phyloP scores from a whole-genome alignment of 176 grass and related monocot genomes.

The Carex littledalei region DNA sequence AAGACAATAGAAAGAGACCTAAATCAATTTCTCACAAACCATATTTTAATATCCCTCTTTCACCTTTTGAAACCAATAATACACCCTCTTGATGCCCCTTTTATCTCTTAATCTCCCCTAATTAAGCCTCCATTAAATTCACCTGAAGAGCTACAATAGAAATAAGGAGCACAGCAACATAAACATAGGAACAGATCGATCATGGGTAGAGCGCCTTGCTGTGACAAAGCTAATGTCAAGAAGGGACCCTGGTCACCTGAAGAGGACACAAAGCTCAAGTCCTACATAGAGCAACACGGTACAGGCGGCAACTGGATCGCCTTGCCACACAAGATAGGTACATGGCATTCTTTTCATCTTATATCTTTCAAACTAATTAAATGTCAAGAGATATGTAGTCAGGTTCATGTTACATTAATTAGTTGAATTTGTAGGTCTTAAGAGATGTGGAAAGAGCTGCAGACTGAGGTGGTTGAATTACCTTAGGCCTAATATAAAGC shows the following conservation, averaged over 20 bases:
- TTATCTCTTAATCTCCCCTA: slow-evolving; percentile 42
- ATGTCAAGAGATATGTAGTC: not conserved
- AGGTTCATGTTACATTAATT: not conserved
- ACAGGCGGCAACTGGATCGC: slow-evolving; percentile 95
- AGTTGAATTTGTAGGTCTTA: slow-evolving; percentile 48
- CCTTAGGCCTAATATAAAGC: slow-evolving; percentile 87
- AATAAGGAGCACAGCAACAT: not conserved
- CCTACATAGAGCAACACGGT: slow-evolving; percentile 90
- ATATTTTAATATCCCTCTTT: slow-evolving; percentile 28
- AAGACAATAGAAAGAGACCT: slow-evolving; percentile 84
- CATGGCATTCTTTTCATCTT: not conserved
- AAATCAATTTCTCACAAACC: slow-evolving; percentile 55
- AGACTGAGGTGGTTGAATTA: slow-evolving; percentile 96
- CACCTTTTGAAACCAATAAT: slow-evolving; percentile 67
- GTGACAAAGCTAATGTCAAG: slow-evolving; percentile 91
- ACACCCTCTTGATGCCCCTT: slow-evolving; percentile 33
- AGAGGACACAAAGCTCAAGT: slow-evolving; percentile 86
- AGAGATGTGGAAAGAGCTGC: slow-evolving; percentile 95
- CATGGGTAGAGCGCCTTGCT: slow-evolving; percentile 95
- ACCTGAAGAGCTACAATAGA: slow-evolving; percentile 23
- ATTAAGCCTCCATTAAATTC: slow-evolving; percentile 31
- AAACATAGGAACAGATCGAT: not conserved
- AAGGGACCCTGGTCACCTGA: slow-evolving; percentile 90
- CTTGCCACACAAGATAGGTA: slow-evolving; percentile 91
- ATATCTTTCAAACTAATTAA: not conserved